phyloP scores from a whole-genome alignment of 2,329 filamentous ascomycete genomes.

The Trichoderma sp. region DNA sequence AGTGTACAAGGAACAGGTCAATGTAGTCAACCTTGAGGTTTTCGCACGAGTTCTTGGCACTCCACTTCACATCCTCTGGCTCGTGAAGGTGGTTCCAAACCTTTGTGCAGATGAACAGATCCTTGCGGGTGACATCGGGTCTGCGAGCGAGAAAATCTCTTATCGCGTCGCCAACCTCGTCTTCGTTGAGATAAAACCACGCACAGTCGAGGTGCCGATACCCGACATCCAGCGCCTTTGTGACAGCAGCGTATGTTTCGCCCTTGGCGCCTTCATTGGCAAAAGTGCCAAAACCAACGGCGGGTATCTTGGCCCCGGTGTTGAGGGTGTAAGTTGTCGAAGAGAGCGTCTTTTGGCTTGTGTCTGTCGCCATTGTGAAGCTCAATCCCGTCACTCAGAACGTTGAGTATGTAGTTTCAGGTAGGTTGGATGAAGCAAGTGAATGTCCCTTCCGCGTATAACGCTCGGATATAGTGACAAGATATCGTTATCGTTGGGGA shows the following conservation, averaged over 20 bases:
- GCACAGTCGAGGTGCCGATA: conserved; percentile 80
- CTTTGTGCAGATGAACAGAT: conserved; percentile 79
- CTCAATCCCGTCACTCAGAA: neutral
- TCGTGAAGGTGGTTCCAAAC: conserved; percentile 80
- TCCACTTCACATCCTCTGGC: conserved; percentile 57
- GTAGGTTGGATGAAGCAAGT: neutral
- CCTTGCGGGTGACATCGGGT: conserved; percentile 62
- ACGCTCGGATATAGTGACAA: neutral
- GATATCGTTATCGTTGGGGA: neutral
- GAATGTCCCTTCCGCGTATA: neutral
- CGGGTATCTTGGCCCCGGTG: conserved; percentile 76
- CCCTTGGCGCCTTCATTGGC: conserved; percentile 64
- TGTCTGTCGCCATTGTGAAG: neutral
- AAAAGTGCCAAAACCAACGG: conserved; percentile 78
- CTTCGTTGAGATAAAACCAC: conserved; percentile 75
- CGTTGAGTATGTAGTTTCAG: neutral
- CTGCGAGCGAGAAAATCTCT: conserved; percentile 40
- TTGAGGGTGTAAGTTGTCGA: conserved; percentile 62
- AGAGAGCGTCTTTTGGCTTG: neutral
- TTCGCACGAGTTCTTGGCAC: conserved; percentile 60
- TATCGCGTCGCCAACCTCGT: conserved; percentile 67
- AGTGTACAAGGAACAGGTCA: conserved; percentile 73
- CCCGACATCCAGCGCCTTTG: conserved; percentile 65
- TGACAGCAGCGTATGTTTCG: conserved; percentile 56
- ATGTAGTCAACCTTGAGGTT: conserved; percentile 66